These are phyloP conservation scores for Aspergillus nomiae DNA, from an alignment of 2,329 filamentous ascomycete species.

Conservation along the genomic window DNA sequence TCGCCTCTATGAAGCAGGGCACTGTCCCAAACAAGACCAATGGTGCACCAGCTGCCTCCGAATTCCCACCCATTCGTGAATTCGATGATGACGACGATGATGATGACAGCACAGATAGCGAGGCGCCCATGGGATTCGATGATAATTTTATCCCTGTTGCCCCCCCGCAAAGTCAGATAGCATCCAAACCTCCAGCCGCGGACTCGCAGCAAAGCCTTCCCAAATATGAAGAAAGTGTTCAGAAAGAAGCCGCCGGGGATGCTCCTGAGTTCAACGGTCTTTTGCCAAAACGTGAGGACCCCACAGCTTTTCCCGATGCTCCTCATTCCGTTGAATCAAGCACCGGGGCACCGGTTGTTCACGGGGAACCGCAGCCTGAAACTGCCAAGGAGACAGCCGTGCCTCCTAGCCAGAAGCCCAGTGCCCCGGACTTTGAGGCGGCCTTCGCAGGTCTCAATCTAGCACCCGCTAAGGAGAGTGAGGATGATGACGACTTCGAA, in stretches of 20 bases:
- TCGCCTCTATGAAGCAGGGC: slow-evolving; percentile 50
- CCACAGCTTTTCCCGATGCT: slow-evolving; percentile 40
- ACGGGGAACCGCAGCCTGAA: slow-evolving; percentile 34
- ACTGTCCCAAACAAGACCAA: slow-evolving; percentile 46
- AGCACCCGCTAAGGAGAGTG: slow-evolving; percentile 47
- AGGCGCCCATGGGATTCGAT: slow-evolving; percentile 71
- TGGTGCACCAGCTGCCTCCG: slow-evolving; percentile 50
- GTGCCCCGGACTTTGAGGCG: slow-evolving; percentile 48
- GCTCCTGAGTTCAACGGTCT: slow-evolving; percentile 44
- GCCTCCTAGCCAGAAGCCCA: slow-evolving; percentile 31
- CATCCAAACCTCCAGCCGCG: slow-evolving; percentile 49
- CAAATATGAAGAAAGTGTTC: slow-evolving; percentile 35
- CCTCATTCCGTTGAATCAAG: slow-evolving; percentile 41
- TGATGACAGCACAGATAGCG: slow-evolving; percentile 68
- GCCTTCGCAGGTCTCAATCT: slow-evolving; percentile 49
- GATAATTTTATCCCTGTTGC: slow-evolving; percentile 81
- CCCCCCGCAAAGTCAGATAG: slow-evolving; percentile 34
- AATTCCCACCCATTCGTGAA: slow-evolving; percentile 94
- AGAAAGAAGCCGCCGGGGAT: slow-evolving; percentile 30
- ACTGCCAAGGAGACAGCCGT: slow-evolving; percentile 16
- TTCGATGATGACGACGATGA: slow-evolving; percentile 80
- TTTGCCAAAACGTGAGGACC: slow-evolving; percentile 42
- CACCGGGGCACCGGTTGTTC: slow-evolving; percentile 40
- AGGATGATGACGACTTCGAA: slow-evolving; percentile 58
- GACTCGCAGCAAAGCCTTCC: slow-evolving; percentile 61